Conservation (phyloP, 352 stramenopile genomes). For the Phytophthora europaea region DNA sequence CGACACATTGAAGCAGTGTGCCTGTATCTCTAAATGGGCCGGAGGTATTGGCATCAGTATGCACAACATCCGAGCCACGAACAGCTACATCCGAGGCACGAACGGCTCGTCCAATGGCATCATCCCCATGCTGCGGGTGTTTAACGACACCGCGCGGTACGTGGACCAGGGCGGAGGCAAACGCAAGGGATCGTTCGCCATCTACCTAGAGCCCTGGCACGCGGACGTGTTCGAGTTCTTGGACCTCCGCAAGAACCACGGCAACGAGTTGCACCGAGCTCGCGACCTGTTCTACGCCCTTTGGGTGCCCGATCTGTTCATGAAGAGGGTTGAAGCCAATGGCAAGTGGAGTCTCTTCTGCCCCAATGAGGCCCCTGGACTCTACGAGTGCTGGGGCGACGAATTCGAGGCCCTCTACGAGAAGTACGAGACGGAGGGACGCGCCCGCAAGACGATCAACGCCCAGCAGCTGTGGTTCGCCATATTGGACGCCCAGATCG, state of each 20-base stretch:
- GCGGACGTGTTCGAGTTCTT: conserved; percentile 99
- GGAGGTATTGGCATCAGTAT: conserved; percentile 99
- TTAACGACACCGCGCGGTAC: conserved; percentile 99
- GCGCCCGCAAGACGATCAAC: conserved; percentile 96
- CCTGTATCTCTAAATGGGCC: conserved; percentile 99
- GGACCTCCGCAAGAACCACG: conserved; percentile 99
- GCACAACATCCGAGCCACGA: conserved; percentile 98
- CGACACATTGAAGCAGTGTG: conserved; percentile 99
- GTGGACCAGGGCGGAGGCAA: conserved; percentile 99
- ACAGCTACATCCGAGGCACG: conserved; percentile 98
- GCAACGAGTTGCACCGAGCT: conserved; percentile 97
- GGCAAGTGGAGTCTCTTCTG: conserved; percentile 98
- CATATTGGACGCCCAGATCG: conserved; percentile 98
- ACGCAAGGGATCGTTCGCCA: conserved; percentile 98
- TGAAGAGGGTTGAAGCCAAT: conserved; percentile 98
- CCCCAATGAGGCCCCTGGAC: conserved; percentile 97
- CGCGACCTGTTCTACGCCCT: conserved; percentile 99
- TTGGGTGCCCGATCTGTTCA: conserved; percentile 99
- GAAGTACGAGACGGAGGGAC: conserved; percentile 97
- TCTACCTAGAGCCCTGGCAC: conserved; percentile 99
- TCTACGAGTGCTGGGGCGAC: conserved; percentile 95
- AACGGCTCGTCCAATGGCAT: conserved; percentile 99
- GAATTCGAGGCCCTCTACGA: conserved; percentile 97
- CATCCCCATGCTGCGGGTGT: conserved; percentile 99
- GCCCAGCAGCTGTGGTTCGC: conserved; percentile 99